phyloP scores from a whole-genome alignment of 305 asterid species.

The Solanum hybrid region DNA sequence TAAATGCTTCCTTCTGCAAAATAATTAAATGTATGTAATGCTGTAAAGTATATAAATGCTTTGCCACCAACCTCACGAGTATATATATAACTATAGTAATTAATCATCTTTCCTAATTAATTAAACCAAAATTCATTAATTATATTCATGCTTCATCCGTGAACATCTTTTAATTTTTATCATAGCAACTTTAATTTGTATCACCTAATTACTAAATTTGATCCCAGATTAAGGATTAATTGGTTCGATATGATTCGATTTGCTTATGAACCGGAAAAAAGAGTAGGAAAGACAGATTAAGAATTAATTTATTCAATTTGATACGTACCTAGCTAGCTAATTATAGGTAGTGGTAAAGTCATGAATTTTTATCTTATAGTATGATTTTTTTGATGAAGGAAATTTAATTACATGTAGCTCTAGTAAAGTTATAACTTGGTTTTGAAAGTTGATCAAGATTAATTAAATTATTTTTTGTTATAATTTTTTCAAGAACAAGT shows the following conservation, averaged over 20 bases:
- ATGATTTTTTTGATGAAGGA: neutral
- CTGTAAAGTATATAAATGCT: neutral
- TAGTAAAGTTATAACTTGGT: neutral
- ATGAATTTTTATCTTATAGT: neutral
- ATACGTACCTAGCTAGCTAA: neutral
- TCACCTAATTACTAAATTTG: neutral
- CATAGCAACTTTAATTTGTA: neutral
- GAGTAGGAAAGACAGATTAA: no score
- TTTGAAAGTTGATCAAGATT: neutral
- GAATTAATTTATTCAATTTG: neutral
- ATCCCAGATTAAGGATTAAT: neutral
- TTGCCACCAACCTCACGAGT: slow-evolving; percentile 3
- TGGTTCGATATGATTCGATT: no score
- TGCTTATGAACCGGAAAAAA: neutral
- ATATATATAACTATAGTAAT: neutral
- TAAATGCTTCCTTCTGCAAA: neutral
- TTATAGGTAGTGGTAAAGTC: neutral
- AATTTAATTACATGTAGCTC: neutral
- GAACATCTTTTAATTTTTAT: neutral
- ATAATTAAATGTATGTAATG: neutral
- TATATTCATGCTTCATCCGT: neutral
- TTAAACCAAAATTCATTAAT: neutral
- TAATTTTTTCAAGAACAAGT: neutral
- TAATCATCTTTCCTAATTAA: neutral
- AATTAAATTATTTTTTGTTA: neutral